These are phyloP conservation scores for Tulasnella sp. DNA, from an alignment of 768 basidiomycete species.

Conservation along the genomic window DNA sequence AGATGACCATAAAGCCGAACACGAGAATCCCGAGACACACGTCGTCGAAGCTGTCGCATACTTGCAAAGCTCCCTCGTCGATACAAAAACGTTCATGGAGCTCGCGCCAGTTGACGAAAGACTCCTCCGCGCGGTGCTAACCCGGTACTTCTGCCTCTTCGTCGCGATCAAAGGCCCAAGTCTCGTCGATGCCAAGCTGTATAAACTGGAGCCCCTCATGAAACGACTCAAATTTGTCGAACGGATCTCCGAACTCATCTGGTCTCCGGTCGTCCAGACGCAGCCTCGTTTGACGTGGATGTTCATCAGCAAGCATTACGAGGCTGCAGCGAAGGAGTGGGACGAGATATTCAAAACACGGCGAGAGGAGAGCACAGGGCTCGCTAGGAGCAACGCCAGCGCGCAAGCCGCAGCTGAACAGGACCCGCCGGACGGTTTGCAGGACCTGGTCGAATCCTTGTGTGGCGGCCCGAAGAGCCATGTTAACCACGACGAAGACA, in stretches of 20 bases:
- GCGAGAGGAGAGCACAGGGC: not conserved
- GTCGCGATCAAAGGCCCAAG: slow-evolving; percentile 3
- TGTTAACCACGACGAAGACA: not conserved
- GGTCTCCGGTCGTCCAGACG: not conserved
- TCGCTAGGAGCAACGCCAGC: not conserved
- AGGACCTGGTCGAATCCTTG: slow-evolving; percentile 1
- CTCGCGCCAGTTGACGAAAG: slow-evolving; percentile 7
- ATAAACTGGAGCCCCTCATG: not conserved
- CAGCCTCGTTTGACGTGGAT: not conserved
- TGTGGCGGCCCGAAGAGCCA: not conserved
- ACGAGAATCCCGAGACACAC: slow-evolving; percentile 1
- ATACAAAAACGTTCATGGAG: slow-evolving; percentile 1
- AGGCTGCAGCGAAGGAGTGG: slow-evolving; percentile 4
- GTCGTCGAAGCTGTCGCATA: slow-evolving; percentile 2
- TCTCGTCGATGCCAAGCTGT: not conserved
- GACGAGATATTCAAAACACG: not conserved
- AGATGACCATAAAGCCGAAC: not conserved
- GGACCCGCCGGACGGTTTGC: slow-evolving; percentile 6
- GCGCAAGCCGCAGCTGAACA: not conserved
- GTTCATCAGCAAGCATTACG: not conserved
- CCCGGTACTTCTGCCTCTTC: slow-evolving; percentile 1
- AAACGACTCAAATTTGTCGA: slow-evolving; percentile 3
- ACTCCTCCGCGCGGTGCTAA: not conserved
- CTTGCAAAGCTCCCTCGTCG: slow-evolving; percentile 5
- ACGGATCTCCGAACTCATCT: slow-evolving; percentile 1